Base-by-base conservation (phyloP, 495 filamentous ascomycete species). In the Aspergillus heteromorphus region DNA sequence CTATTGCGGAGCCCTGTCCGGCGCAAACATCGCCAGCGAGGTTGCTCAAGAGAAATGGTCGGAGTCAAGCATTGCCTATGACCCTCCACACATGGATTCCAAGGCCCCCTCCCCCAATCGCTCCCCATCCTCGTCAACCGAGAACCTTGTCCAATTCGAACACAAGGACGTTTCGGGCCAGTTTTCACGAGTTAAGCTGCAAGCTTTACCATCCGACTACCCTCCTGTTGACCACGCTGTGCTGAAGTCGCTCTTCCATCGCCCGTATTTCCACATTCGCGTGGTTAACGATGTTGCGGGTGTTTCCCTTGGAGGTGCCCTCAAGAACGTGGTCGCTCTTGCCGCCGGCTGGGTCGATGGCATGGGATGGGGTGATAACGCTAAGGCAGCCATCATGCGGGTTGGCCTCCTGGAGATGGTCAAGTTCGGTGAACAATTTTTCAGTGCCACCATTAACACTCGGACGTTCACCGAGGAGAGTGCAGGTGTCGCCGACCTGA, bases 321-420 rank as follows among this genome's bases (percentile, higher is more conserved):
- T 99, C 49, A 99, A 99, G 76, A 99, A 99, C 73, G 87, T 99
- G 56, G 88, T 99, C 51, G 95, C 95, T 10, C 73, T 99, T 7
- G 91, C 92, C 2, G 91, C 93, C 7, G 95, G 95, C 49, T 97
- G 93, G 76, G 91, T 97, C 53, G 89, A 92, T 49, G 95, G 95
- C 16, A 82, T 92, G 58, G 91, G 92, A 54, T 99, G 95, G 95
- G 95, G 92, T 59, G 91, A 96, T 73, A 98, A 96, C 63, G 92
- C 92, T 45, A 97, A 97, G 74, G 90, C 93, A 38, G 93, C 93
- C 18, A 85, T 98, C 45, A 97, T 97, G 91, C 87, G 93, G 10
- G 86, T 96, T 23, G 93, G 93, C 8, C 79, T 98, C 50, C 77
- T 95, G 48, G 93, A 98, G 74, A 95, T 93, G 84, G 89, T 96